Base-by-base conservation (phyloP, 768 basidiomycete genomes). In the Trametes meyenii region DNA sequence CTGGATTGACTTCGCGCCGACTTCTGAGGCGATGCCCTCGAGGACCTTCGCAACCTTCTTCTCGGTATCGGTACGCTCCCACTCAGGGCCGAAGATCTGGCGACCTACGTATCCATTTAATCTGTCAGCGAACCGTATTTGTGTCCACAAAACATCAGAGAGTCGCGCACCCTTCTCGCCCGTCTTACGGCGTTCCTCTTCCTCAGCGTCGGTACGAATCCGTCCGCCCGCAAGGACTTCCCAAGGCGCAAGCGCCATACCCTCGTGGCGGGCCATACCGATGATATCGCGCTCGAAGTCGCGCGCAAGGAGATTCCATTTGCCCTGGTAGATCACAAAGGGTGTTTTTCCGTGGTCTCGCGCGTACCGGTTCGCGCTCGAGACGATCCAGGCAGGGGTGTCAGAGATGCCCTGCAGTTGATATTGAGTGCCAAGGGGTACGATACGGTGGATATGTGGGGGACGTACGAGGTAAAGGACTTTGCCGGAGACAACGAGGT, bases 11-110 rank as follows among this genome's bases (percentile, higher is more conserved):
- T 80, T 75, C 3, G 78, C 77, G 0, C 83, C 83, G 6, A 84
- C 73, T 63, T 85, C 79, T 14, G 66, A 65, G 1, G 83, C 83
- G 12, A 86, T 78, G 58, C 81, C 77, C 65, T 82, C 82, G 23
- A 85, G 72, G 0, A 77, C 83, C 2, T 70, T 66, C 54, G 76
- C 76, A 14, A 83, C 71, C 33, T 73, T 73, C 49, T 64, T 73
- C 65, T 86, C 80, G 16, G 73, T 64, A 43, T 81, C 80, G 38
- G 58, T 81, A 5, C 83, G 78, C 66, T 79, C 71, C 84, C 84
- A 85, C 26, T 76, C 58, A 0, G 61, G 53, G 10, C 67, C 60
- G 5, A 67, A 57, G 0, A 74, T 35, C 7, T 42, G 69, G 0
- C 81, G 79, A 0, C 80, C 80, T 1, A 73, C 8, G 16, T 5